phyloP scores from a whole-genome alignment of 805 yeast species.

The Yamadazyma ubonensis region DNA sequence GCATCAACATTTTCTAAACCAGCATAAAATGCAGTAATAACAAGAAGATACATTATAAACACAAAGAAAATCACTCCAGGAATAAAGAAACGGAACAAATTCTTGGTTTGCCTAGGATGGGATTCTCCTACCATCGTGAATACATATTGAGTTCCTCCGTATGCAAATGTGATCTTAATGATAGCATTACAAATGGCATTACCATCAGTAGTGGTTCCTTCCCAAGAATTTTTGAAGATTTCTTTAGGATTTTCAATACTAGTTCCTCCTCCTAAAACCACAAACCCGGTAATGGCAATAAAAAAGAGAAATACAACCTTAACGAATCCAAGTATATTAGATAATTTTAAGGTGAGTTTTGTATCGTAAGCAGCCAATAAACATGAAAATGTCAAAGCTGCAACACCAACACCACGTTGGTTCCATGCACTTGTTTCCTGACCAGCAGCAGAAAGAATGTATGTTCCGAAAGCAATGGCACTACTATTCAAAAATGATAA shows the following conservation, averaged over 20 bases:
- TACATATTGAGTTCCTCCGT: constrained; percentile 41
- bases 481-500: constrained; percentile 36
- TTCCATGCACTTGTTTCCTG: constrained; percentile 30
- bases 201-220: constrained; percentile 42
- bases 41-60: constrained; percentile 30
- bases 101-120: constrained; percentile 1
- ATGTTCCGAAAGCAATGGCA: constrained; percentile 38
- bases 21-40: constrained; percentile 35
- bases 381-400: constrained; percentile 25
- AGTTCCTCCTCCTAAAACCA: constrained; percentile 37
- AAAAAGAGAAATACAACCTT: constrained; percentile 33
- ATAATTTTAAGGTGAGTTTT: constrained; percentile 27
- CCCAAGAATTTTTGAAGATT: constrained; percentile 37
- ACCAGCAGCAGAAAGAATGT: constrained; percentile 33
- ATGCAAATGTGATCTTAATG: constrained; percentile 44
- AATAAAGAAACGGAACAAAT: constrained; percentile 2
- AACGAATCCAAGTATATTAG: constrained; percentile 34
- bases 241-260: constrained; percentile 29
- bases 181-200: constrained; percentile 44
- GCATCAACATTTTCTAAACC: constrained; percentile 23
- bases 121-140: constrained; percentile 35
- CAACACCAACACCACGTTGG: constrained; percentile 36
- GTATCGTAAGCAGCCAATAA: constrained; percentile 24
- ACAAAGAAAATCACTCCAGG: constrained; percentile 32
- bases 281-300: constrained; percentile 34